Conservation (phyloP, 345 rosid species). For the Gossypium longicalyx region DNA sequence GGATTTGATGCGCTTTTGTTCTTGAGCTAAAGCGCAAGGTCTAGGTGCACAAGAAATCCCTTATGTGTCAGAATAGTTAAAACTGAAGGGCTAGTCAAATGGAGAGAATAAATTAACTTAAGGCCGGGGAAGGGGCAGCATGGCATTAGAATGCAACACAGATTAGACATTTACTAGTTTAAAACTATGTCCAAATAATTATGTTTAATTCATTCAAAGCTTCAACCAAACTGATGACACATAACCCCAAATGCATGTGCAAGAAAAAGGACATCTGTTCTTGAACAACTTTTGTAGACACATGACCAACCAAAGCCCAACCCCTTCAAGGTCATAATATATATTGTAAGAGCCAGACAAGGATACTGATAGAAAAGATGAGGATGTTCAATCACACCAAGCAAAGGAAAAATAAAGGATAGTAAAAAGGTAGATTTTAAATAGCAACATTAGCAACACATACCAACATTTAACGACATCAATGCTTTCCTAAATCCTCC, state of each 20-base stretch:
- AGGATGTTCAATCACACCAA: background rate
- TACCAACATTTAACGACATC: constrained; percentile 78
- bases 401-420: background rate
- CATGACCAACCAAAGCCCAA: background rate
- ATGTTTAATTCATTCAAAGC: background rate
- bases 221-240: background rate
- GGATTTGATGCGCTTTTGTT: background rate
- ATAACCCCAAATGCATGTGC: background rate
- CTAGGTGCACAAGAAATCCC: background rate
- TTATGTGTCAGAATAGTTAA: background rate
- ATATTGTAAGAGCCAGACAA: background rate
- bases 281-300: background rate
- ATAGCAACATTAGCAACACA: constrained; percentile 21
- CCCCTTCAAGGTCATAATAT: background rate
- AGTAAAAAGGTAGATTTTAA: background rate
- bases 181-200: background rate
- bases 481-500: constrained; percentile 76
- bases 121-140: background rate
- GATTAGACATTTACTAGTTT: background rate
- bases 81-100: background rate
- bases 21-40: background rate
- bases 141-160: background rate
- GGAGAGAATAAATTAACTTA: background rate
- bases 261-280: background rate
- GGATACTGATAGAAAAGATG: background rate